Conservation (phyloP, 345 rosid species). For the Hibiscus trionum region DNA sequence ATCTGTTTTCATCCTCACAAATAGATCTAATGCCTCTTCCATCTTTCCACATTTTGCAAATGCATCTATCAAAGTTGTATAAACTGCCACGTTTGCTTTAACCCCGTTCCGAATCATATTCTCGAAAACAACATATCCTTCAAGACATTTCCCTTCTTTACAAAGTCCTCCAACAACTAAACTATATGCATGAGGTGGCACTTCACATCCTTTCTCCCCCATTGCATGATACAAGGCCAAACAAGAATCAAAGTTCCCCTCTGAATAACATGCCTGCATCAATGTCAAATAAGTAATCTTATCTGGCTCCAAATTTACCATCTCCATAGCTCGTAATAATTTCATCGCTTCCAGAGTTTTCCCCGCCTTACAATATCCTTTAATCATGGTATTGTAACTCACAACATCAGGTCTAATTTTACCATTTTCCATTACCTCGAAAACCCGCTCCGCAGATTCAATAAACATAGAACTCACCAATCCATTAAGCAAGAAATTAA, state of each 20-base stretch:
- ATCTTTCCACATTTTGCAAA: conserved; percentile 61
- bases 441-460: conserved; percentile 69
- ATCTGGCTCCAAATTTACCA: conserved; percentile 54
- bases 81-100: conserved; percentile 65
- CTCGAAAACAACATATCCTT: conserved; percentile 51
- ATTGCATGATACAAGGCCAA: conserved; percentile 66
- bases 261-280: conserved; percentile 72
- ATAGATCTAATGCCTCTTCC: conserved; percentile 60
- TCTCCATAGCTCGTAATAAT: conserved; percentile 61
- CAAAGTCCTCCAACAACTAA: conserved; percentile 80
- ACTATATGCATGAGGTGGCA: conserved; percentile 66
- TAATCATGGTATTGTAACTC: conserved; percentile 74
- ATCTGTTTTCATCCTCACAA: conserved; percentile 66
- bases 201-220: conserved; percentile 64
- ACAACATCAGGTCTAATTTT: conserved; percentile 60
- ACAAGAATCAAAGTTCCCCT: conserved; percentile 59
- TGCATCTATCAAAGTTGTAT: conserved; percentile 69
- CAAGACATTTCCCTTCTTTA: conserved; percentile 54
- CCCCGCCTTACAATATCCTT: conserved; percentile 73
- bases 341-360: conserved; percentile 57
- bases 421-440: conserved; percentile 71
- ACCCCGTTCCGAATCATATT: conserved; percentile 53
- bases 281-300: conserved; percentile 69
- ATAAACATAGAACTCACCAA: conserved; percentile 59
- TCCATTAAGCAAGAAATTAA: conserved; percentile 68